Evolutionary conservation across 495 filamentous ascomycete species (phyloP).

Genomic region (Talaromyces borbonicus): DNA sequence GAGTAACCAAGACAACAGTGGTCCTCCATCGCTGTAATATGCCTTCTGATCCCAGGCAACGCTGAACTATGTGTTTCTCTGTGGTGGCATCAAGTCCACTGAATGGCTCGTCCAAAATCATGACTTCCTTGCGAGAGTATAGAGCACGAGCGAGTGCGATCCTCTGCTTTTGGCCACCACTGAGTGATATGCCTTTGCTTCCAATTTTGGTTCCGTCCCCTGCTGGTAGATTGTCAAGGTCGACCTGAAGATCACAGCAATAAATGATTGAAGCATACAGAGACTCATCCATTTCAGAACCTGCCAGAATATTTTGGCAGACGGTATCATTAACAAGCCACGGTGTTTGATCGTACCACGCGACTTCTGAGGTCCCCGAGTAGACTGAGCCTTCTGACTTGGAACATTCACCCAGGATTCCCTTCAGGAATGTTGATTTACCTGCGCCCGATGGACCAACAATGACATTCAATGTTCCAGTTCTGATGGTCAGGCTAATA

Average conservation of each 20-base stretch:
- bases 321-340: conserved; percentile 30
- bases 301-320: conserved; percentile 22
- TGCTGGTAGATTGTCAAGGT: conserved; percentile 20
- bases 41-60: conserved; percentile 32
- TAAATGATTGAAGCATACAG: conserved; percentile 28
- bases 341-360: conserved; percentile 21
- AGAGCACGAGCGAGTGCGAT: conserved; percentile 26
- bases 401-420: conserved; percentile 42
- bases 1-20: conserved; percentile 15
- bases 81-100: conserved; percentile 26
- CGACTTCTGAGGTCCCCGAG: conserved; percentile 13
- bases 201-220: conserved; percentile 22
- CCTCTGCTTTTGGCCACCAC: conserved; percentile 24
- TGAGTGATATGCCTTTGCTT: conserved; percentile 20
- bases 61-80: conserved; percentile 33
- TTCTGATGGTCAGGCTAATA: conserved; percentile 19
- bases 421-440: conserved; percentile 49
- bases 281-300: conserved; percentile 15
- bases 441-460: conserved; percentile 53
- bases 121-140: conserved; percentile 17
- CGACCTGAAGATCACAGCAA: conserved; percentile 22
- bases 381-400: conserved; percentile 1
- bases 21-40: conserved; percentile 20
- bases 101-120: conserved; percentile 25
- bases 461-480: conserved; percentile 39